phyloP scores from a whole-genome alignment of 2,329 filamentous ascomycete species.

The Fusarium brachygibbosum region DNA sequence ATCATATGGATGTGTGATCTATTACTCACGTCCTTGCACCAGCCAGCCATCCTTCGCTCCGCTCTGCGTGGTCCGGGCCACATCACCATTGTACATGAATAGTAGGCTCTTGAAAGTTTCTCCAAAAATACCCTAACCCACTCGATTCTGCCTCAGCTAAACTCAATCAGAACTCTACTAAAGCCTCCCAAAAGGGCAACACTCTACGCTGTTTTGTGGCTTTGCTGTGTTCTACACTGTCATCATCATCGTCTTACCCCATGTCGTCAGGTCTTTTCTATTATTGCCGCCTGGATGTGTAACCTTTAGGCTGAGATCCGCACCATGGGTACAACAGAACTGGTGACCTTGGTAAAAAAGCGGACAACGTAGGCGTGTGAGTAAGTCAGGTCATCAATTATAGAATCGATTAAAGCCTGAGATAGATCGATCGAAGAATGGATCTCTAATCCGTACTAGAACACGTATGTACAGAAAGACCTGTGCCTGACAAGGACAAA shows the following conservation, averaged over 20 bases:
- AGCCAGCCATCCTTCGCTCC: not conserved
- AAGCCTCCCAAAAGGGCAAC: not conserved
- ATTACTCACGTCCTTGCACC: conserved; percentile 5
- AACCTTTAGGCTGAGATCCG: conserved; percentile 31
- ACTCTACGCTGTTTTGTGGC: conserved; percentile 7
- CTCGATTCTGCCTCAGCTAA: conserved; percentile 20
- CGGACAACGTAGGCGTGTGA: conserved; percentile 9
- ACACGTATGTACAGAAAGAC: conserved; percentile 30
- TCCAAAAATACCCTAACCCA: conserved; percentile 29
- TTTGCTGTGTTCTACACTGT: conserved; percentile 11
- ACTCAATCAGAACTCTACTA: conserved; percentile 11
- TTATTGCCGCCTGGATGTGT: conserved; percentile 28
- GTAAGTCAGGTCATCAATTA: conserved; percentile 15
- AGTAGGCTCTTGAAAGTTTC: conserved; percentile 9
- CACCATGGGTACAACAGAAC: conserved; percentile 21
- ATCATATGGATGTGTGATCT: conserved; percentile 13
- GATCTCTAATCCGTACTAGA: conserved; percentile 22
- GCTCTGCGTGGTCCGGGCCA: conserved; percentile 3
- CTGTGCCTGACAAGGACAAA: conserved; percentile 22
- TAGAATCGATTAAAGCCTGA: conserved; percentile 16
- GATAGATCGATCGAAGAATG: conserved; percentile 7
- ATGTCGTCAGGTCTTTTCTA: conserved; percentile 36
- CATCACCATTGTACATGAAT: conserved; percentile 27
- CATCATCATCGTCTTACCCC: conserved; percentile 16
- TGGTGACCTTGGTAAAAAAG: conserved; percentile 39